Evolutionary conservation across 352 stramenopile species (phyloP).

Genomic region (Phytophthora sansomeana): DNA sequence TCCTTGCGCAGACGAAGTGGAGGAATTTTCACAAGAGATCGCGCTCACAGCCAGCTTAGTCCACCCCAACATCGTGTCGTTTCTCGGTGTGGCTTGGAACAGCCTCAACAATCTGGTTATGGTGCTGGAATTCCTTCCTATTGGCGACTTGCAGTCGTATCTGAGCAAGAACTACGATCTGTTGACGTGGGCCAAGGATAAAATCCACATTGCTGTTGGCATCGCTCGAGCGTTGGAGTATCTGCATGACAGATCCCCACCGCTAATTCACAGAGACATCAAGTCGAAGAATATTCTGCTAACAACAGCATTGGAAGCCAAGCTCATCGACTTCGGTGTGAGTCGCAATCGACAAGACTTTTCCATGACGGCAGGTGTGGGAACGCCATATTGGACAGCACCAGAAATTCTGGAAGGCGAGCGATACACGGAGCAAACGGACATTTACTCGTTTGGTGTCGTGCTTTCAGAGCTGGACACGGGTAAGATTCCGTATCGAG

Average conservation of each 20-base stretch:
- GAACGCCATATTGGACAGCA: constrained; percentile 70
- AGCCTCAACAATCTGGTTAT: constrained; percentile 46
- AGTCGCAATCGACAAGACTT: constrained; percentile 31
- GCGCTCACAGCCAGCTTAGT: constrained; percentile 35
- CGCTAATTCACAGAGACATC: constrained; percentile 24
- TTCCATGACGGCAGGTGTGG: constrained; percentile 33
- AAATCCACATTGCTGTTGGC: constrained; percentile 21
- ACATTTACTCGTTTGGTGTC: constrained; percentile 47
- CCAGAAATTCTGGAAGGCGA: constrained; percentile 70
- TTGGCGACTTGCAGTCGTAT: constrained; percentile 42
- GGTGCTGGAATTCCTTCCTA: constrained; percentile 48
- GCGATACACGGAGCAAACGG: constrained; percentile 42
- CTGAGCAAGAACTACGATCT: constrained; percentile 13
- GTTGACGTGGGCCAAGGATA: constrained; percentile 18
- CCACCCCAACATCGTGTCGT: constrained; percentile 42
- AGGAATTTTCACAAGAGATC: constrained; percentile 42
- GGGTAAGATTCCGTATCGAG: constrained; percentile 35
- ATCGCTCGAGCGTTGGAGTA: constrained; percentile 41
- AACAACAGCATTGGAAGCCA: constrained; percentile 61
- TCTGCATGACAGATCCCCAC: constrained; percentile 18
- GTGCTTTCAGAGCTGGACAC: constrained; percentile 55
- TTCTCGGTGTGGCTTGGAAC: constrained; percentile 53
- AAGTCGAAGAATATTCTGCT: constrained; percentile 54
- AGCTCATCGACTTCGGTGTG: constrained; percentile 80
- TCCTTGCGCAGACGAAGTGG: constrained; percentile 33